Base-by-base conservation (phyloP, 176 grass and related monocot genomes). In the Calamus simplicifolius region DNA sequence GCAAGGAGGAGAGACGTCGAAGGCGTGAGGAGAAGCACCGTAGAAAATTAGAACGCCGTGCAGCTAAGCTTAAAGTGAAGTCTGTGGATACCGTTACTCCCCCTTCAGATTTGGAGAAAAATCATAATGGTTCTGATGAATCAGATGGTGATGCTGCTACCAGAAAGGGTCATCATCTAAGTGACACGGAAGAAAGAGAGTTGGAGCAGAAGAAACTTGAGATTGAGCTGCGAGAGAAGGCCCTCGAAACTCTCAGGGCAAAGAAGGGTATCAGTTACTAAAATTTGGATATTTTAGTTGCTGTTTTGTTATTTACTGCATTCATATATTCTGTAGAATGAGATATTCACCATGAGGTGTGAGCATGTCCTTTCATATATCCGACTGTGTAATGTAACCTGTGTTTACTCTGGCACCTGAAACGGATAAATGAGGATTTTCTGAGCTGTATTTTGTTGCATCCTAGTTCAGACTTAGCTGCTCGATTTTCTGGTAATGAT, bases 181-280 rank as follows among this genome's bases (percentile, higher is more conserved):
- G 30, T 17, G 62, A 60, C 64, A 67, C 58, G 18, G 80, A 67
- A 79, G 70, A 69, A 49, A 38, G 28, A 38, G 77, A 77, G 29
- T 75, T 70, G 19, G 82, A 82, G 79, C 84, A 75, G 38, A 82
- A 85, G 62, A 83, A 63, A 57, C 84, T 98, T 56, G 93, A 98
- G 86, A 68, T 80, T 61, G 84, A 92, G 70, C 85, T 98, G 66
- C 79, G 84, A 30, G 76, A 85, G 73, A 98, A 74, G 79, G 94
- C 94, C 49, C 88, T 98, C 52, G 81, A 85, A 75, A 74, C 81
- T 55, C 81, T 98, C 68, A 72, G 80, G 73, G 88, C 81, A 31
- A 92, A 88, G 64, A 96, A 92, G 51, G 75, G 69, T 26, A 50
- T 73, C 54, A 79, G 63, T 17, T 73, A 76, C 67, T 92, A 76